Percentiles rank a stretch among this genome's conserved stretches.
Conservation (phyloP, 2,329 filamentous ascomycete genomes). For the Tympanopsis confertula region DNA sequence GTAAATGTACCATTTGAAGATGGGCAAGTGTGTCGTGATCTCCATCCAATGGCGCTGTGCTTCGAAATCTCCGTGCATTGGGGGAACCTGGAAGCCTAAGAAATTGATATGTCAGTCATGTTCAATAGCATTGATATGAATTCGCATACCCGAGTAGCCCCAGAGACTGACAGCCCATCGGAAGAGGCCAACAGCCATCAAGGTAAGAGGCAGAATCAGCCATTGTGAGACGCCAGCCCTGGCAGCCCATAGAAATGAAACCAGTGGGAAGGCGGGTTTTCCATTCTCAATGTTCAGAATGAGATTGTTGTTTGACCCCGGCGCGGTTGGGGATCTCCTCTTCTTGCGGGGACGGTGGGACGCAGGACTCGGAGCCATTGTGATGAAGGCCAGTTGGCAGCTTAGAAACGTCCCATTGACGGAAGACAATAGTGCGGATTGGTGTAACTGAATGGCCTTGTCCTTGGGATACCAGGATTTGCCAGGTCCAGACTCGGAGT, state of each 20-base stretch:
- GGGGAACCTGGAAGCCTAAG: constrained; percentile 65
- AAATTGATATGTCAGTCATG: constrained; percentile 7
- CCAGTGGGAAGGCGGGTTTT: constrained; percentile 71
- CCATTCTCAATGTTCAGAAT: neutral
- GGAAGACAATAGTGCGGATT: no score
- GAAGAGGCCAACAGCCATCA: constrained; percentile 86
- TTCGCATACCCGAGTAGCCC: constrained; percentile 73
- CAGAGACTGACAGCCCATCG: constrained; percentile 86
- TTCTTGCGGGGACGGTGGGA: neutral
- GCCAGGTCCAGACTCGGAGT: no score
- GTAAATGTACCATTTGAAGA: constrained; percentile 96
- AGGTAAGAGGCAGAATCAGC: constrained; percentile 74
- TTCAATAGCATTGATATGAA: constrained; percentile 2
- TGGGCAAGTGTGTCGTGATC: constrained; percentile 74
- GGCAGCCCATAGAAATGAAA: constrained; percentile 88
- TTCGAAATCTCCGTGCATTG: constrained; percentile 95
- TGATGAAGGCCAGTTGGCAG: no score
- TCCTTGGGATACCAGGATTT: no score
- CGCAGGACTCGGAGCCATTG: neutral
- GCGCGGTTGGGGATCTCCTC: neutral
- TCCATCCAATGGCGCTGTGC: constrained; percentile 99
- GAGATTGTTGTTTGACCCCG: neutral
- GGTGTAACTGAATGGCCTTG: no score
- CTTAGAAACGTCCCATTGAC: no score
- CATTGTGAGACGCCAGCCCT: constrained; percentile 78